phyloP scores from a whole-genome alignment of 2,329 filamentous ascomycete genomes.

The Uncinocarpus reesii region DNA sequence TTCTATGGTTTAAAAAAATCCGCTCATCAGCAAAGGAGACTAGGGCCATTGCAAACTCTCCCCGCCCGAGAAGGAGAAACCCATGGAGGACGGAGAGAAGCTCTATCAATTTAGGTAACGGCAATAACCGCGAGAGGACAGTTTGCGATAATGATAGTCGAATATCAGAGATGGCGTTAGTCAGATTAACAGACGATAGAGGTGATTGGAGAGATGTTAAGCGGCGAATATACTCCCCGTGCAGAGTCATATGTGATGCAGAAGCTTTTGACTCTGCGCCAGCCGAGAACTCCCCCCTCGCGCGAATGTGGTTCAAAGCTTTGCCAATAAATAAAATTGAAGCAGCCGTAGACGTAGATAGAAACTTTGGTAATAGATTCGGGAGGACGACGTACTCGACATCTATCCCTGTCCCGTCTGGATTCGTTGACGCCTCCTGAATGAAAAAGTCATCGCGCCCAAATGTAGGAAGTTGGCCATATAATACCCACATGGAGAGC shows the following conservation, averaged over 20 bases:
- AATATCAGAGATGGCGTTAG: slow-evolving; percentile 63
- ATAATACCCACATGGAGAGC: slow-evolving; percentile 79
- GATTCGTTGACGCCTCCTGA: slow-evolving; percentile 35
- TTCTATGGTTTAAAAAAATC: slow-evolving; percentile 61
- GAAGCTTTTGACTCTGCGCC: slow-evolving; percentile 24
- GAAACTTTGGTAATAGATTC: slow-evolving; percentile 65
- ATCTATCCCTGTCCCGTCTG: slow-evolving; percentile 28
- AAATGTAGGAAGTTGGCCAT: slow-evolving; percentile 69
- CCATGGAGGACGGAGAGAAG: slow-evolving; percentile 67
- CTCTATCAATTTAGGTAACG: slow-evolving; percentile 64
- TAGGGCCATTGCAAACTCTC: slow-evolving; percentile 82
- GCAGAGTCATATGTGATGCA: slow-evolving; percentile 52
- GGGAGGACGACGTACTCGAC: slow-evolving; percentile 50
- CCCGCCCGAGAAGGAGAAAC: slow-evolving; percentile 76
- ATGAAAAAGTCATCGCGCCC: slow-evolving; percentile 84
- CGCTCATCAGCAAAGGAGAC: slow-evolving; percentile 76
- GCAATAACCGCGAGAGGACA: slow-evolving; percentile 70
- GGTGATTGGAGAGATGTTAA: slow-evolving; percentile 62
- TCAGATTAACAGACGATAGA: slow-evolving; percentile 60
- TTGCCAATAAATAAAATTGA: slow-evolving; percentile 88
- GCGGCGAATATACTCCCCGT: slow-evolving; percentile 40
- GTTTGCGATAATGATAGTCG: slow-evolving; percentile 73
- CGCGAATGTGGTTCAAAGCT: slow-evolving; percentile 72
- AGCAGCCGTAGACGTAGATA: slow-evolving; percentile 59
- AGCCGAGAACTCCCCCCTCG: slow-evolving; percentile 33